Base-by-base conservation (phyloP, 441 rosid species). In the Gossypium schwendimanii region DNA sequence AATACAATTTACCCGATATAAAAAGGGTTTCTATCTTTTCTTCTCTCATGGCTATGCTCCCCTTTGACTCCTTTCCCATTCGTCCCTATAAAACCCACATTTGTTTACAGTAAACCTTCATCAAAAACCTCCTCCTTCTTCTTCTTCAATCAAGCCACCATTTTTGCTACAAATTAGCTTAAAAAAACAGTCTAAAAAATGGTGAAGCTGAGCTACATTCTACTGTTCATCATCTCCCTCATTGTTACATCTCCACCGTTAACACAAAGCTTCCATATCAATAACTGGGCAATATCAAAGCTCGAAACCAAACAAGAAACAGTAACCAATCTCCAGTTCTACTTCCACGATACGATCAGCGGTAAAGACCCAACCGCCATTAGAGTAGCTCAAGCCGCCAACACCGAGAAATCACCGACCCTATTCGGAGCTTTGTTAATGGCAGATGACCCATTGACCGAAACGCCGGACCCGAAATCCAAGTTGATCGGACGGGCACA, bases 401-500 rank as follows among this genome's bases (percentile, higher is more conserved):
- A 24, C 63, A 58, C 36, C 2, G 39, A 4, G 5, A 58, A 58
- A 2, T 58, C 63, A 12, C 63, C 63, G 1, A 58, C 63, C 0
- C 39, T 58, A 23, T 58, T 58, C n/a, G 63, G 63, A 12, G 63
- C 63, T 8, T 4, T 58, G 63, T 12, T 58, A 24, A 58, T 58
- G 63, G 87, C 81, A 0, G 96, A 89, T 21, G 92, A 89, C 69
- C 91, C 85, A 7, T 75, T 91, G 47, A 91, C 96, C 0, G 84
- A 87, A 73, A 79, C 85, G 1, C 75, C 88, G 0, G 92, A 86
- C 57, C 91, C 89, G 0, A 82, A 74, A 3, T 88, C 96, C 24
- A 87, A 85, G 75, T 75, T 85, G 6, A 60, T 89, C 0, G 96
- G 96, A 3, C 82, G 90, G 0, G 96, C 94, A 0, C 94, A 91